Evolutionary conservation across 139 green algal genomes (phyloP), one percentile per base, ranked within the genome.

Genomic region (Chlamydomonas applanata): DNA sequence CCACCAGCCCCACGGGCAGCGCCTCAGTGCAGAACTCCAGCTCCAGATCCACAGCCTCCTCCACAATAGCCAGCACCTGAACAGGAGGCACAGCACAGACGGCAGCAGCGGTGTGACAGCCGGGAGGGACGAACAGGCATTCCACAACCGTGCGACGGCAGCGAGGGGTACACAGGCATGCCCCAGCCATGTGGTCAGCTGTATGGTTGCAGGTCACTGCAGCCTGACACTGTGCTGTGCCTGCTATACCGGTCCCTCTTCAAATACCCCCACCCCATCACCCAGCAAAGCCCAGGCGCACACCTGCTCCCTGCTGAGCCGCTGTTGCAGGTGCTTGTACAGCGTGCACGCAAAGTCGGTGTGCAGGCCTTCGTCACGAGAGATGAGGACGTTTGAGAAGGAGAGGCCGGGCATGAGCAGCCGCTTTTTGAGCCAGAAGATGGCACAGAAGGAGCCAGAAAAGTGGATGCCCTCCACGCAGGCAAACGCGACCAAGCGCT

Each of bases 381-480:
- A 93, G 83, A 99, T 99, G 72, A 99, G 92, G 83, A 97, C 94
- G 79, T 99, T 99, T 77, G 90, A 97, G 83, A 99, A 99, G 68
- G 93, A 97, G 64, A 99, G 92, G 9, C 96, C 96, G 2, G 91
- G 96, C 94, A 99, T 97, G 33, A 99, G 82, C 24, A 92, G 89
- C 24, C 96, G 89, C 93, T 99, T 99, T 91, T 98, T 98, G 5
- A 99, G 82, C 94, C 95, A 99, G 90, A 97, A 98, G 83, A 99
- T 98, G 70, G 93, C 89, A 76, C 95, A 98, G 83, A 99, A 98
- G 73, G 77, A 80, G 73, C 94, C 74, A 24, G 35, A 65, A 84
- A 99, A 99, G 87, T 98, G 97, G 78, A 99, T 99, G 79, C 96
- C 96, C 88, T 99, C 96, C 30, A 99, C 91, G 36, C 89, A 95